Evolutionary conservation across 768 basidiomycete species (phyloP).

Genomic region (Filobasidium floriforme): DNA sequence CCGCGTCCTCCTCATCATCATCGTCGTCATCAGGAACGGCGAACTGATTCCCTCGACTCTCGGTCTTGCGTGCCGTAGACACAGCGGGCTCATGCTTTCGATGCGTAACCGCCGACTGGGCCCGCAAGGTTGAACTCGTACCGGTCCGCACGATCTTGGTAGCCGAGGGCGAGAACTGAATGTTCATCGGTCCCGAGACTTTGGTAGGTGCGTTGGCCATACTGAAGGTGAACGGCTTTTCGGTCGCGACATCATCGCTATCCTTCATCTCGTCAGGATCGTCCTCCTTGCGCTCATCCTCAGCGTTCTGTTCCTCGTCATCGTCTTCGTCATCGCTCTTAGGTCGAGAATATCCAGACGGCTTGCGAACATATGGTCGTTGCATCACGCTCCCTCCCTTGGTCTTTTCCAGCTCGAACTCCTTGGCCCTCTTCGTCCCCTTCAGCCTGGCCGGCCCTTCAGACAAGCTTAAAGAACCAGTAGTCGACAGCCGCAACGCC

Average conservation of each 20-base stretch:
- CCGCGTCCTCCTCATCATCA: not conserved
- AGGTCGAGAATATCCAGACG: not conserved
- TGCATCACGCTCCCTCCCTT: not conserved
- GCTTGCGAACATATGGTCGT: not conserved
- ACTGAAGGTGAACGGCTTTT: not conserved
- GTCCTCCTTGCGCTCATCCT: not conserved
- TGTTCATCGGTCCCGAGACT: slow-evolving; percentile 4
- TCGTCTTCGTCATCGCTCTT: not conserved
- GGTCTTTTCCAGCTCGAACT: slow-evolving; percentile 1
- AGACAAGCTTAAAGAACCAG: not conserved
- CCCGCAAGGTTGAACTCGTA: not conserved
- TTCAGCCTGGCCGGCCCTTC: not conserved
- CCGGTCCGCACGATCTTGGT: slow-evolving; percentile 6
- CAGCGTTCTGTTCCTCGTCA: not conserved
- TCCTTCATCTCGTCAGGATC: not conserved
- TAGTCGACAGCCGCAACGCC: not conserved
- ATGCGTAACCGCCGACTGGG: not conserved
- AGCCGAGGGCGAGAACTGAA: slow-evolving; percentile 6
- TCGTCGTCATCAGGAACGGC: slow-evolving; percentile 1
- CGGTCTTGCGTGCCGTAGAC: not conserved
- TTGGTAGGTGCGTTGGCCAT: slow-evolving; percentile 8
- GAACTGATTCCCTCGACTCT: not conserved
- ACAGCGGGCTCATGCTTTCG: slow-evolving; percentile 6
- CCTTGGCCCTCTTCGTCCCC: not conserved
- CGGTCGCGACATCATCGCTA: not conserved